Conservation (phyloP, 345 rosid species). For the Eucalyptus curtisii region DNA sequence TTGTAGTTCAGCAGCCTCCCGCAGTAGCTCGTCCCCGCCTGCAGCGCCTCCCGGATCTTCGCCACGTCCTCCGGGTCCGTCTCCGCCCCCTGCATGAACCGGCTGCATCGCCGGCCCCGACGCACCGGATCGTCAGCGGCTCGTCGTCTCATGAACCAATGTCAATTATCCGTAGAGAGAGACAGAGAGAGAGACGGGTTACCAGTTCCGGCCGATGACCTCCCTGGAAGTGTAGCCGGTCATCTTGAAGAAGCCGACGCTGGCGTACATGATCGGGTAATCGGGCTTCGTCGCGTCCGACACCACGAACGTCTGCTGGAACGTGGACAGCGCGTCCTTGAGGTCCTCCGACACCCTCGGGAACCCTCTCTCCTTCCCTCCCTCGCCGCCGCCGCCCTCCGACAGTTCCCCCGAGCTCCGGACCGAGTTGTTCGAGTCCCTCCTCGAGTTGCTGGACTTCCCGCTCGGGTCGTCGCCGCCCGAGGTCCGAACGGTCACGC, state of each 20-base stretch:
- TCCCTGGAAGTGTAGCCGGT: conserved; percentile 92
- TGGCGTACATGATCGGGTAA: conserved; percentile 83
- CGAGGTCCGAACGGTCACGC: conserved; percentile 62
- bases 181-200: neutral
- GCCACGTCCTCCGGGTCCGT: conserved; percentile 85
- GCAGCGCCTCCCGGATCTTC: conserved; percentile 62
- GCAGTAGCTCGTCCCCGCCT: conserved; percentile 52
- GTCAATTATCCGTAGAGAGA: neutral
- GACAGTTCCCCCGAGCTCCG: conserved; percentile 67
- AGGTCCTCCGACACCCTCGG: conserved; percentile 78
- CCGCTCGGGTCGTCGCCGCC: conserved; percentile 56
- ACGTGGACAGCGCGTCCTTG: conserved; percentile 70
- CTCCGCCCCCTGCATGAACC: conserved; percentile 84
- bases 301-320: conserved; percentile 93
- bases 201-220: conserved; percentile 94
- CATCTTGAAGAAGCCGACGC: conserved; percentile 98
- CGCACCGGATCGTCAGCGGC: neutral
- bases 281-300: conserved; percentile 94
- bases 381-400: conserved; percentile 7
- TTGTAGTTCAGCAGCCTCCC: conserved; percentile 88
- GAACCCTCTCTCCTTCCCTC: conserved; percentile 31
- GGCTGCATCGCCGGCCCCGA: conserved; percentile 22
- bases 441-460: conserved; percentile 29
- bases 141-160: neutral
- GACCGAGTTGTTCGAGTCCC: conserved; percentile 61